Conservation (phyloP, 148 eudicot species). For the Spergularia marina region DNA sequence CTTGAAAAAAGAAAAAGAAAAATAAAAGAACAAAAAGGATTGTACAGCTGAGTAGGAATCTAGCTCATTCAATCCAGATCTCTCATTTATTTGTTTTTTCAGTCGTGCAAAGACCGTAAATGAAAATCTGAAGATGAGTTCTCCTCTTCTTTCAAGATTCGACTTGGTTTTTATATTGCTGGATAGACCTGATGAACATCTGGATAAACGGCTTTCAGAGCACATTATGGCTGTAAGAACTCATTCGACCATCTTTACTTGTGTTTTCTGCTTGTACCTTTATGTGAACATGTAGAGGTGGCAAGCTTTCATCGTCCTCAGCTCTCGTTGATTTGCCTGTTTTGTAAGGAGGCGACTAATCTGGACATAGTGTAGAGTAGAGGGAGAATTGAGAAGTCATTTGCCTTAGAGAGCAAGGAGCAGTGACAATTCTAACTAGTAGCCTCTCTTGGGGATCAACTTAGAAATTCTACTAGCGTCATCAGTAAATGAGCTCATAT, state of each 20-base stretch:
- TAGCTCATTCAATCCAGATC: background rate
- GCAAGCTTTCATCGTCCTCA: background rate
- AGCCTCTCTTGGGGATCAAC: background rate
- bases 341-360: background rate
- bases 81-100: slow-evolving; percentile 31
- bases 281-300: background rate
- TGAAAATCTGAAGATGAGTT: slow-evolving; percentile 94
- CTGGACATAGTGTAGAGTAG: background rate
- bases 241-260: slow-evolving; percentile 9
- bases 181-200: slow-evolving; percentile 84
- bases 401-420: background rate
- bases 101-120: slow-evolving; percentile 99
- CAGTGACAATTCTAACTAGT: background rate
- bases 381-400: slow-evolving; percentile 8
- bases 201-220: slow-evolving; percentile 91
- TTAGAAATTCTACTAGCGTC: background rate
- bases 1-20: too few relatives aligned
- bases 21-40: background rate
- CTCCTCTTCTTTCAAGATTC: slow-evolving; percentile 90
- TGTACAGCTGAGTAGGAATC: background rate
- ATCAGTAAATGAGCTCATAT: background rate
- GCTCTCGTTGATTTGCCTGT: background rate
- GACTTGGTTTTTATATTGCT: slow-evolving; percentile 96
- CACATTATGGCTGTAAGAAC: slow-evolving; percentile 95
- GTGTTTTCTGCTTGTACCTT: background rate